Evolutionary conservation across 2,329 filamentous ascomycete species (phyloP).

Genomic region (Trichoderma sp.): DNA sequence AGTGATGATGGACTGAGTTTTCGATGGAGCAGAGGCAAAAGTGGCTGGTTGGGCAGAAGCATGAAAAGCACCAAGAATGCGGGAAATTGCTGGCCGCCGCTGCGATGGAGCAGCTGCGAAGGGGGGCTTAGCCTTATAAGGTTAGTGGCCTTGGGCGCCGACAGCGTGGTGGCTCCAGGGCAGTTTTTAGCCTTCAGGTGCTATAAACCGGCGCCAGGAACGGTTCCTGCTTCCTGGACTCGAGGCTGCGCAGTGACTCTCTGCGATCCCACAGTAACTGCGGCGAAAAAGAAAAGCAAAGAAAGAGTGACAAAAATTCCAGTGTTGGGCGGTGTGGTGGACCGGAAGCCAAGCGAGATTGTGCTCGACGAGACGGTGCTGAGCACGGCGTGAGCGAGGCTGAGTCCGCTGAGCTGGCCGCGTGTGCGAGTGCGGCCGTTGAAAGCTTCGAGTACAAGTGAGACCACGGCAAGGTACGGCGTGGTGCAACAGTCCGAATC

Average conservation of each 20-base stretch:
- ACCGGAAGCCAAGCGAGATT: conserved; percentile 24
- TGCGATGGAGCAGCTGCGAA: conserved; percentile 34
- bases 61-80: conserved; percentile 35
- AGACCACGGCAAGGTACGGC: not conserved
- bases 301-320: not conserved
- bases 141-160: conserved; percentile 21
- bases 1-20: conserved; percentile 16
- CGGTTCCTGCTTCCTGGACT: not conserved
- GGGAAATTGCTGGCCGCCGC: conserved; percentile 45
- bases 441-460: not conserved
- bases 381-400: not conserved
- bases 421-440: not conserved
- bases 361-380: conserved; percentile 14
- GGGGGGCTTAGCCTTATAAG: conserved; percentile 32
- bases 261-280: not conserved
- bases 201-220: not conserved
- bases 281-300: not conserved
- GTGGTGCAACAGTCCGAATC: conserved; percentile 4
- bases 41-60: conserved; percentile 23
- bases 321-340: conserved; percentile 17
- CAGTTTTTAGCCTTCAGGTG: not conserved
- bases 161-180: not conserved
- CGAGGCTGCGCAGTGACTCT: not conserved
- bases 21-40: conserved; percentile 19
- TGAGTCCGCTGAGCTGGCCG: not conserved